Conservation (phyloP, 305 asterid genomes). For the Stenogyne calaminthoides region DNA sequence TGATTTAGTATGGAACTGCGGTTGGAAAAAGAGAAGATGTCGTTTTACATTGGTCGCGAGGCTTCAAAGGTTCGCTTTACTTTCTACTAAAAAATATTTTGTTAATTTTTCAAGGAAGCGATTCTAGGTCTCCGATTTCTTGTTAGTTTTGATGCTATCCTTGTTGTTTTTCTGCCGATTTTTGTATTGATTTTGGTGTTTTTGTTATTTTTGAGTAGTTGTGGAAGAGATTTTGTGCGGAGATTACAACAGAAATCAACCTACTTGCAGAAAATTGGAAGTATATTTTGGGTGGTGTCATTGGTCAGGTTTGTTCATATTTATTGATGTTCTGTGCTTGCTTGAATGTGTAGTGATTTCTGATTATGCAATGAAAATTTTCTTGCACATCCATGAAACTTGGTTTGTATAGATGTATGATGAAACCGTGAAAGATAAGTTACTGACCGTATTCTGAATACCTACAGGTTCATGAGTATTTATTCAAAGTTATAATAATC, state of each 20-base stretch:
- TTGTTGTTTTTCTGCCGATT: neutral
- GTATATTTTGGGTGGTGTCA: conserved; percentile 75
- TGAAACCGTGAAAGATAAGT: conserved; percentile 6
- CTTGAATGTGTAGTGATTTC: neutral
- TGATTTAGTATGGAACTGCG: conserved; percentile 67
- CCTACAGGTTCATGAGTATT: neutral
- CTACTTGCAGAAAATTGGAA: conserved; percentile 73
- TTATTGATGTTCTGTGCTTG: conserved; percentile 20
- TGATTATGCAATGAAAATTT: conserved; percentile 11
- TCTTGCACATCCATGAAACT: neutral
- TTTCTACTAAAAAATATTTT: no score
- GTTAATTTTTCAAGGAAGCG: neutral
- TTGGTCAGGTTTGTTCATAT: conserved; percentile 65
- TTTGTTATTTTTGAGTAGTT: conserved; percentile 32
- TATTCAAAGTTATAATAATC: neutral
- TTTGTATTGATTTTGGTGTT: conserved; percentile 18
- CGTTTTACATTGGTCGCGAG: conserved; percentile 98
- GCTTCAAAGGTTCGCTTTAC: conserved; percentile 79
- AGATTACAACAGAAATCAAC: conserved; percentile 50
- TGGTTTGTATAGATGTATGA: neutral
- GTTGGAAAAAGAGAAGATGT: conserved; percentile 60
- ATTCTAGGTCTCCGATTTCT: neutral
- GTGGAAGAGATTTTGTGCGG: conserved; percentile 65
- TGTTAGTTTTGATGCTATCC: neutral
- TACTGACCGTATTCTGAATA: neutral